A percentile compares a stretch with the other conserved stretches of the same genome.
phyloP scores from a whole-genome alignment of 2,329 filamentous ascomycete species.

The Colletotrichum sublineola region DNA sequence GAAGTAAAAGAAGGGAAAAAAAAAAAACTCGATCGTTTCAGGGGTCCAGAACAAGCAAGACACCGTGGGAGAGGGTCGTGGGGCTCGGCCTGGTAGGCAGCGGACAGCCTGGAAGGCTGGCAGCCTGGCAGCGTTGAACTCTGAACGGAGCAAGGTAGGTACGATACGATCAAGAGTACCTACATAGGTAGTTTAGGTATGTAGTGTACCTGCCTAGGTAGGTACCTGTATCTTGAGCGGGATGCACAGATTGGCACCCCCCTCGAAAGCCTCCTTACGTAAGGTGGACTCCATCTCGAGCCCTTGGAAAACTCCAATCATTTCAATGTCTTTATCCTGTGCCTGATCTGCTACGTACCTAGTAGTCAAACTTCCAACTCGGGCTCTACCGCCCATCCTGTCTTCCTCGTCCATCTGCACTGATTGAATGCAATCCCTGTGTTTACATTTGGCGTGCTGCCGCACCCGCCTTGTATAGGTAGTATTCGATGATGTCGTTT shows the following conservation, averaged over 20 bases:
- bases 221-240: conserved; percentile 5
- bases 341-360: conserved; percentile 22
- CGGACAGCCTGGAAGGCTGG: conserved; percentile 21
- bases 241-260: conserved; percentile 25
- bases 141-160: neutral
- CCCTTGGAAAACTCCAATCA: conserved; percentile 23
- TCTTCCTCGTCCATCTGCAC: conserved; percentile 22
- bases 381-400: conserved; percentile 16
- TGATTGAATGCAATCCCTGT: conserved; percentile 28
- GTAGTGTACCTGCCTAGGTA: too few species aligned
- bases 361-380: conserved; percentile 15
- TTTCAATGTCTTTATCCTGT: conserved; percentile 5
- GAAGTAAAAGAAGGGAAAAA: conserved; percentile 5
- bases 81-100: conserved; percentile 33
- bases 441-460: conserved; percentile 24
- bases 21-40: conserved; percentile 40
- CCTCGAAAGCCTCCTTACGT: conserved; percentile 30
- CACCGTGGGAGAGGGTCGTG: conserved; percentile 22
- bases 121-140: conserved; percentile 30
- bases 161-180: neutral
- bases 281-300: conserved; percentile 21
- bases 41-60: conserved; percentile 41
- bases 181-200: neutral
- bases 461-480: conserved; percentile 16
- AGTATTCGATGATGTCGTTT: conserved; percentile 15